These are phyloP conservation scores for Nephelium lappaceum DNA, from an alignment of 345 rosid genomes.

Conservation along the genomic window DNA sequence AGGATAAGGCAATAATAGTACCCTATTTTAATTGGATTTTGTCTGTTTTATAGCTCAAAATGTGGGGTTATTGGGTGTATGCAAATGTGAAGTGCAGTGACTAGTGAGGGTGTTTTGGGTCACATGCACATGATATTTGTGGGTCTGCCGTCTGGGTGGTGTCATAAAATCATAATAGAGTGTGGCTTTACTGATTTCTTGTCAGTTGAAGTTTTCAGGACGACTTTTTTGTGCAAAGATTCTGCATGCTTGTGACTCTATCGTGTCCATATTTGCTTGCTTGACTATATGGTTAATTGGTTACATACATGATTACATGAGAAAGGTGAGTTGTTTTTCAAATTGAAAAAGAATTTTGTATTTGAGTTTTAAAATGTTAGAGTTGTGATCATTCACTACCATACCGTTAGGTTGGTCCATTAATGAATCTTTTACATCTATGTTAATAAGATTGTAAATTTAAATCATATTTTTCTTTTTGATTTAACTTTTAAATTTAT, in stretches of 20 bases:
- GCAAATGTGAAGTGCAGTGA: neutral
- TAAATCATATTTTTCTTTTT: no score
- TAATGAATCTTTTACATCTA: no score
- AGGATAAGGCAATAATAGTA: neutral
- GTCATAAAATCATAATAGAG: neutral
- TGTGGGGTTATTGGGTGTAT: no score
- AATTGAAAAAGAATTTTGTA: no score
- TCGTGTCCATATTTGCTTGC: neutral
- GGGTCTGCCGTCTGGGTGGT: neutral
- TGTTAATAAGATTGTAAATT: no score
- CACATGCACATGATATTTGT: neutral
- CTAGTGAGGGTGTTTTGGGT: neutral
- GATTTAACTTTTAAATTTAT: no score
- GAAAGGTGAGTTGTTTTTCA: no score
- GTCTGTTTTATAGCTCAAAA: neutral
- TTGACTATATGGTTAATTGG: neutral
- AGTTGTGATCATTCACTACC: no score
- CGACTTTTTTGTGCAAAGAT: neutral
- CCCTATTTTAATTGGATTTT: neutral
- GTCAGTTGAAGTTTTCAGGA: neutral
- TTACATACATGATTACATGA: no score
- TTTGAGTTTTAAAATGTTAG: no score
- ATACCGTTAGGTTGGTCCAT: no score
- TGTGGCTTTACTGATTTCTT: neutral
- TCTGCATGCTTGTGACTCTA: neutral